Percentiles rank a stretch among this genome's conserved stretches.
These are phyloP conservation scores for Starmerella bacillaris DNA, from an alignment of 805 yeast species.

Conservation along the genomic window DNA sequence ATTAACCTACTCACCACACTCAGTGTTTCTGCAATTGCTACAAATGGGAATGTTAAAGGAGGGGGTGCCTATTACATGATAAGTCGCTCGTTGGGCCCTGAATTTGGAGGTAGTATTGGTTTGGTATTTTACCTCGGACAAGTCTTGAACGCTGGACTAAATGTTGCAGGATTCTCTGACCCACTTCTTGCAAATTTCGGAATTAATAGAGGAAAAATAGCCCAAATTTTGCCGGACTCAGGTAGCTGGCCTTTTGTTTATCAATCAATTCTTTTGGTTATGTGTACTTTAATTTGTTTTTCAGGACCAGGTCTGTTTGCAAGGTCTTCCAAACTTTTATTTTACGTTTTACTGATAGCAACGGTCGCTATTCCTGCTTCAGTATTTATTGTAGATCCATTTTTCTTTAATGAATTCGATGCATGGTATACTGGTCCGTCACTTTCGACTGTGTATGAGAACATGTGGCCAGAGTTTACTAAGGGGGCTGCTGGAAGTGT, in stretches of 20 bases:
- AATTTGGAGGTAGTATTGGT: slow-evolving; percentile 96
- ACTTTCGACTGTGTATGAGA: slow-evolving; percentile 45
- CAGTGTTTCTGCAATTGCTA: slow-evolving; percentile 86
- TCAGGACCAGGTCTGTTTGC: slow-evolving; percentile 72
- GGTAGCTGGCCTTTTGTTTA: slow-evolving; percentile 52
- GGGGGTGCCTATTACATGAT: slow-evolving; percentile 99
- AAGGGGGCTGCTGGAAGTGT: slow-evolving; percentile 86
- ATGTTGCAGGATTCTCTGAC: slow-evolving; percentile 89
- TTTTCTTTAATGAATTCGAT: slow-evolving; percentile 20
- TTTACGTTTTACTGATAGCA: slow-evolving; percentile 46
- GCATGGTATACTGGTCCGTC: slow-evolving; percentile 52
- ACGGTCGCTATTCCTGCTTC: slow-evolving; percentile 74
- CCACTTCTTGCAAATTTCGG: slow-evolving; percentile 76
- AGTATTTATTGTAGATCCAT: slow-evolving; percentile 46
- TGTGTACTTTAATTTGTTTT: slow-evolving; percentile 59
- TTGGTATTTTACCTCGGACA: slow-evolving; percentile 88
- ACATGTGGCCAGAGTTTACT: slow-evolving; percentile 65
- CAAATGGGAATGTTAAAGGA: slow-evolving; percentile 92
- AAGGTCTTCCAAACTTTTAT: slow-evolving; percentile 59
- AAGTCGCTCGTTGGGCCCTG: slow-evolving; percentile 87
- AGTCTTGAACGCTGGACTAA: slow-evolving; percentile 69
- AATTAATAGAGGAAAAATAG: slow-evolving; percentile 34
- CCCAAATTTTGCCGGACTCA: slow-evolving; percentile 46
- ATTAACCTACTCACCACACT: slow-evolving; percentile 74
- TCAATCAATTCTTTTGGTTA: slow-evolving; percentile 47